Evolutionary conservation across 129 eudicot genomes (phyloP).

Genomic region (Flaveria trinervia): DNA sequence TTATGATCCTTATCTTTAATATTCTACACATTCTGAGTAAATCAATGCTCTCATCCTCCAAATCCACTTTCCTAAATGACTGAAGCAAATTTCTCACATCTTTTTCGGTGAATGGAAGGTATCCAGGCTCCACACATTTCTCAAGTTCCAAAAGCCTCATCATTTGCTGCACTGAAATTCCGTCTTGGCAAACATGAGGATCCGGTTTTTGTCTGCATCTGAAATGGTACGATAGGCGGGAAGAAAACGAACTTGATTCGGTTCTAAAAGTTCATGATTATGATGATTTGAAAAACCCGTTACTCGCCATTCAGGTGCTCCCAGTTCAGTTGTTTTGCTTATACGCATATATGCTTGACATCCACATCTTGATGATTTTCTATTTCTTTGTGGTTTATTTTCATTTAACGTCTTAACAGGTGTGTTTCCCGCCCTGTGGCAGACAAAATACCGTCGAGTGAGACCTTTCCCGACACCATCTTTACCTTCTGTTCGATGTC

Average conservation of each 20-base stretch:
- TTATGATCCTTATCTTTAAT: slow-evolving; percentile 89
- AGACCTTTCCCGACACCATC: slow-evolving; percentile 99
- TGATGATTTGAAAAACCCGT: slow-evolving; percentile 93
- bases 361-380: slow-evolving; percentile 92
- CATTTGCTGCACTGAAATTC: slow-evolving; percentile 98
- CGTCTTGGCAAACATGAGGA: slow-evolving; percentile 95
- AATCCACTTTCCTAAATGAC: slow-evolving; percentile 86
- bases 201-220: slow-evolving; percentile 82
- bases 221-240: slow-evolving; percentile 96
- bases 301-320: slow-evolving; percentile 90
- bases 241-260: slow-evolving; percentile 93
- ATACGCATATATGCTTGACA: slow-evolving; percentile 98
- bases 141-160: slow-evolving; percentile 98
- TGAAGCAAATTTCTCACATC: slow-evolving; percentile 94
- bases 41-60: slow-evolving; percentile 92
- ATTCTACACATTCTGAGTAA: slow-evolving; percentile 86
- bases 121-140: slow-evolving; percentile 94
- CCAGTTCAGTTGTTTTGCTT: slow-evolving; percentile 81
- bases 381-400: slow-evolving; percentile 86
- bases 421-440: slow-evolving; percentile 98
- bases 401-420: slow-evolving; percentile 70
- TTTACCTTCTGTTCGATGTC: slow-evolving; percentile 98
- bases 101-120: slow-evolving; percentile 88
- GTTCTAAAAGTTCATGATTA: slow-evolving; percentile 89
- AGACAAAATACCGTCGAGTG: slow-evolving; percentile 92